Base-by-base conservation (phyloP, 2,329 filamentous ascomycete species). In the Nothomitra cinnamomea region DNA sequence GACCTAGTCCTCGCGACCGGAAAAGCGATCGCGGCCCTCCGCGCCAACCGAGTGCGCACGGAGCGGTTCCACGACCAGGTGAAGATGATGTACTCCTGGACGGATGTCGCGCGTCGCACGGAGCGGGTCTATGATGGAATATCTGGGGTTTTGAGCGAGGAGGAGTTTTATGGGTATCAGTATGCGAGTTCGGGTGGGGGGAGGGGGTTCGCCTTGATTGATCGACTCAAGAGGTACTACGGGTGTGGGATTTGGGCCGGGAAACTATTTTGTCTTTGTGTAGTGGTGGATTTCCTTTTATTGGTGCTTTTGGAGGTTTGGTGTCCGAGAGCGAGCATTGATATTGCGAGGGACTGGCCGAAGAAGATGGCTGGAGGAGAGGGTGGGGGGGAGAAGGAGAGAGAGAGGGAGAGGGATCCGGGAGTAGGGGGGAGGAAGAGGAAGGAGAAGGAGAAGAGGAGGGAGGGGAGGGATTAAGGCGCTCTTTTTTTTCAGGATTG, bases 21-120 rank as follows among this genome's bases (percentile, higher is more conserved):
- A 17, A 83, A 83, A 59, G 92, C 94, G 17, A 96, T 98, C 57
- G 83, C 82, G 0, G 83, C 86, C 28, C 75, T 98, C 54, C 82
- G 90, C 45, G 84, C 83, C 4, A 90, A 89, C 60, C 87, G 83
- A 61, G 84, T 98, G 25, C 82, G 87, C 57, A 94, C 92, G 0
- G 90, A 96, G 65, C 79, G 83, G 42, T 98, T 98, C 64, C 92
- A 98, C 65, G 90, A 95, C 59, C 86, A 96, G 67, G 92, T 98
- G 57, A 88, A 90, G 67, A 86, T 85, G 71, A 96, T 96, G 92
- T 98, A 98, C 70, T 94, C 87, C 1, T 98, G 92, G 92, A 86
- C 86, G 25, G 90, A 98, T 65, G 90, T 98, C 25, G 92, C 92
- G 13, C 78, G 85, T 61, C 84, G 92, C 54, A 96, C 92, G 0